These are phyloP conservation scores for Candida lessepsii DNA, from an alignment of 805 yeast genomes.

Conservation along the genomic window DNA sequence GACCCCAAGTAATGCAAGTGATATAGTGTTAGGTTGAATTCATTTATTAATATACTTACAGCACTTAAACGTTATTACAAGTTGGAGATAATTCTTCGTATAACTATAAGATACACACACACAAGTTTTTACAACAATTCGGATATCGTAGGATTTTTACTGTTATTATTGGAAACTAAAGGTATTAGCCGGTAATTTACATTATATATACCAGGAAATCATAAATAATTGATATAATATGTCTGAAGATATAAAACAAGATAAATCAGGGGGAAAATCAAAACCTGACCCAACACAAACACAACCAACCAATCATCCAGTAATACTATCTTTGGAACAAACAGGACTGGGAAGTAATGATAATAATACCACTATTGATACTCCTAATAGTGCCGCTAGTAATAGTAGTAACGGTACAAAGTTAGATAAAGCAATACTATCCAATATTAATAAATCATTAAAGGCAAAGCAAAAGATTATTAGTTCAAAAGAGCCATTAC, in stretches of 20 bases:
- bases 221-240: not conserved
- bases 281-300: not conserved
- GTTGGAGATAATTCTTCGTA: too few species aligned
- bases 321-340: not conserved
- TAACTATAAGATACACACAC: too few species aligned
- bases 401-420: constrained; percentile 8
- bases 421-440: constrained; percentile 31
- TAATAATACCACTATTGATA: not conserved
- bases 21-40: too few species aligned
- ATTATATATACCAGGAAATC: too few species aligned
- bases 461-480: constrained; percentile 44
- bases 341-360: not conserved
- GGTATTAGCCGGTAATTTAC: too few species aligned
- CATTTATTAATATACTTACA: too few species aligned
- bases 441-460: constrained; percentile 42
- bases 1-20: too few species aligned
- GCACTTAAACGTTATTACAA: too few species aligned
- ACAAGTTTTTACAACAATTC: too few species aligned
- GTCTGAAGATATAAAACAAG: not conserved
- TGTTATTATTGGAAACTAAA: too few species aligned
- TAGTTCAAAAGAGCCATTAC: constrained; percentile 34
- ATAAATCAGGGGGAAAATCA: not conserved
- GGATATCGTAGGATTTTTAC: too few species aligned
- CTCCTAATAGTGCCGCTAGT: not conserved
- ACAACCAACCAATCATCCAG: not conserved